Evolutionary conservation across 495 filamentous ascomycete genomes (phyloP).

Genomic region (Thozetella sp.): DNA sequence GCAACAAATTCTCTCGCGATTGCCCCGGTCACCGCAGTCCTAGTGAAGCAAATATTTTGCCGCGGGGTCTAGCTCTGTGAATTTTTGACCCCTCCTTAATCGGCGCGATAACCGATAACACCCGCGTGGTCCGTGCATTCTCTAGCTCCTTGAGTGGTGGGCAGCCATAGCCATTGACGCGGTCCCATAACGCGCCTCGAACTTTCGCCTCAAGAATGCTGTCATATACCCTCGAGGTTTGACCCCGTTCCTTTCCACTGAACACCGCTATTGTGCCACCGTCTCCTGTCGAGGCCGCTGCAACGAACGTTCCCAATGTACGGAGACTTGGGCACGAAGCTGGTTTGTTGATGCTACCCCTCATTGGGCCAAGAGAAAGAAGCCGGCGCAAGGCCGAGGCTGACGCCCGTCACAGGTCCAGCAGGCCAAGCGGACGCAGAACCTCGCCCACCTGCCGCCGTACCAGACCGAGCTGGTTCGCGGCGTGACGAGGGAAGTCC

Average conservation of each 20-base stretch:
- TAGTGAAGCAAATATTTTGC: not conserved
- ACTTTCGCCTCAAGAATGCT: too few relatives aligned
- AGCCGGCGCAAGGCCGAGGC: constrained; percentile 1
- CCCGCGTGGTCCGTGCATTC: not conserved
- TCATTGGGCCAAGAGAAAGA: not conserved
- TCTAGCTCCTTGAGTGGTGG: not conserved
- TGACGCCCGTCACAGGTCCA: constrained; percentile 67
- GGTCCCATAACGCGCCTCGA: not conserved
- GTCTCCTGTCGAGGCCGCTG: not conserved
- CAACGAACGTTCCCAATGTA: constrained; percentile 64
- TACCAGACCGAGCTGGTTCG: constrained; percentile 94
- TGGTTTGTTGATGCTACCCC: constrained; percentile 49
- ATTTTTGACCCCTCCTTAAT: not conserved
- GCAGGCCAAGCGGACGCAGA: constrained; percentile 95
- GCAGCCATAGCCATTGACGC: not conserved
- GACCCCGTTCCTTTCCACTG: too few relatives aligned
- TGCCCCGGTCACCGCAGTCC: not conserved
- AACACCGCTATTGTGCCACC: too few relatives aligned
- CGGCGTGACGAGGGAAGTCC: constrained; percentile 84
- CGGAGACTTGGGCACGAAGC: constrained; percentile 86
- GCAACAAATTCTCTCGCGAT: not conserved
- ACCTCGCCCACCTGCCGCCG: constrained; percentile 82
- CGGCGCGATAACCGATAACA: not conserved
- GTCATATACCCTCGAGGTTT: too few relatives aligned
- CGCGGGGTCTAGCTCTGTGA: not conserved